Evolutionary conservation across 1,139 yeast genomes (phyloP).

Genomic region (Taphrina deformans): DNA sequence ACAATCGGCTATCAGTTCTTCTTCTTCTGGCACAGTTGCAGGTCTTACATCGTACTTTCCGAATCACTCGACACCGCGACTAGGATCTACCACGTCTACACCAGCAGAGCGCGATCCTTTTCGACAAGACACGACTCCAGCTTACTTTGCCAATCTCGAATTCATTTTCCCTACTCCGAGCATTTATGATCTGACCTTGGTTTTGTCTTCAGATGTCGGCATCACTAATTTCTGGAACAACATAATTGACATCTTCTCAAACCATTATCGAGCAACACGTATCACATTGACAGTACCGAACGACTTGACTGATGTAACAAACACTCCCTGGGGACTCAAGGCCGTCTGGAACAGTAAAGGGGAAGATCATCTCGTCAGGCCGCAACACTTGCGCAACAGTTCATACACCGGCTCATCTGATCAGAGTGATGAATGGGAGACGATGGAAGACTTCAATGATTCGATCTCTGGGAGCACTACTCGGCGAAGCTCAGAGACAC

Average conservation of each 20-base stretch:
- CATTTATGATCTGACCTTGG: constrained; percentile 43
- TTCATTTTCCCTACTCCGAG: constrained; percentile 40
- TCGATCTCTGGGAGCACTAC: neutral
- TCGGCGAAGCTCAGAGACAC: neutral
- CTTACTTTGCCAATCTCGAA: constrained; percentile 16
- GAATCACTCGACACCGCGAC: constrained; percentile 15
- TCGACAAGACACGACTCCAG: constrained; percentile 5
- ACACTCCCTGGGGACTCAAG: constrained; percentile 47
- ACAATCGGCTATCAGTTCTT: constrained; percentile 14
- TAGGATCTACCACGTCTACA: constrained; percentile 17
- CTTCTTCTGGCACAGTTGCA: constrained; percentile 29
- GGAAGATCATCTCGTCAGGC: neutral
- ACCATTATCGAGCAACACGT: constrained; percentile 43
- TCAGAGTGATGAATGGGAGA: constrained; percentile 30
- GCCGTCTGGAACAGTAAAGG: constrained; percentile 39
- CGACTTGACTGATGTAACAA: constrained; percentile 45
- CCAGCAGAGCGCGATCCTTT: constrained; percentile 22
- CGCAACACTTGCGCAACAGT: neutral
- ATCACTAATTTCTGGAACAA: constrained; percentile 44
- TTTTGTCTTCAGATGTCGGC: constrained; percentile 44
- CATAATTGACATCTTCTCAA: constrained; percentile 42
- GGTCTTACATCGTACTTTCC: constrained; percentile 23
- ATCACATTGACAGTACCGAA: constrained; percentile 44
- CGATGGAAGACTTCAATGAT: constrained; percentile 21
- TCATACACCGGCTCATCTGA: constrained; percentile 2